Evolutionary conservation across 306 rosid genomes (phyloP).

Genomic region (Sphenostylis stenocarpa): DNA sequence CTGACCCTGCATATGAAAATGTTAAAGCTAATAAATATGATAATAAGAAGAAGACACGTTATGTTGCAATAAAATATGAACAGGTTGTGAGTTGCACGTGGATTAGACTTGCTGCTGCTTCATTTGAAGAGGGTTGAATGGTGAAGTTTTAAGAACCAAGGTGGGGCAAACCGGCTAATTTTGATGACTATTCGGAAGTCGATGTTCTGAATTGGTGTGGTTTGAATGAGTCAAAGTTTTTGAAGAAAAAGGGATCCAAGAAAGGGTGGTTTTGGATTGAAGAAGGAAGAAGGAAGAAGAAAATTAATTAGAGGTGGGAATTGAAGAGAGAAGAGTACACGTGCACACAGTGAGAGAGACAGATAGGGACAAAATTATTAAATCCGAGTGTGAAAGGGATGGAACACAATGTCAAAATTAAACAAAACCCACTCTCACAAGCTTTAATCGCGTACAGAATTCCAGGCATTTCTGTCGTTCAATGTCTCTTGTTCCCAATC

Average conservation of each 20-base stretch:
- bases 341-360: constrained; percentile 39
- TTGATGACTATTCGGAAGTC: neutral
- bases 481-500: constrained; percentile 35
- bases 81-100: neutral
- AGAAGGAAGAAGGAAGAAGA: neutral
- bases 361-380: constrained; percentile 31
- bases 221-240: constrained; percentile 23
- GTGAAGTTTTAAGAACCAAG: neutral
- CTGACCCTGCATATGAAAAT: no score
- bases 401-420: constrained; percentile 51
- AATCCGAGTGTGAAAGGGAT: constrained; percentile 39
- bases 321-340: constrained; percentile 40
- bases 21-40: no score
- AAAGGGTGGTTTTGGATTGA: constrained; percentile 8
- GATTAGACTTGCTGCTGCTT: neutral
- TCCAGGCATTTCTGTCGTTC: constrained; percentile 56
- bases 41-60: no score
- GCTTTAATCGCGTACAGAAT: constrained; percentile 36
- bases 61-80: no score
- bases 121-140: neutral
- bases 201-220: neutral
- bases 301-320: constrained; percentile 21
- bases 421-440: constrained; percentile 42
- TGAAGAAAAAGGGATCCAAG: constrained; percentile 15
- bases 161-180: neutral